Percentiles rank a stretch among this genome's conserved stretches.
These are phyloP conservation scores for Vanderwaltozyma polyspora DNA, from an alignment of 805 yeast species.

Conservation along the genomic window DNA sequence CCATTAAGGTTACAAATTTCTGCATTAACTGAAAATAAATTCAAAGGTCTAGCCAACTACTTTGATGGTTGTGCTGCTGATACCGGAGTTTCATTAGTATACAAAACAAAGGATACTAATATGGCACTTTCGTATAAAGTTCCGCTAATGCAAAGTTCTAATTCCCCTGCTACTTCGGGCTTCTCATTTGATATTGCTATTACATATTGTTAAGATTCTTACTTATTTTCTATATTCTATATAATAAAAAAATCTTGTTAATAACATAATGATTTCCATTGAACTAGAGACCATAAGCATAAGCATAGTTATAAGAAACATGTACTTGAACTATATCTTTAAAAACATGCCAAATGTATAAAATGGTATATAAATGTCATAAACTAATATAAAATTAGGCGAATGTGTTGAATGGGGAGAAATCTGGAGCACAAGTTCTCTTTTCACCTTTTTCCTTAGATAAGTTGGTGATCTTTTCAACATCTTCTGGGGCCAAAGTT, in stretches of 20 bases:
- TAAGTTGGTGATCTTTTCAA: constrained; percentile 20
- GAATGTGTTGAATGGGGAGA: constrained; percentile 21
- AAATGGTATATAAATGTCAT: too few species aligned
- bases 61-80: constrained; percentile 29
- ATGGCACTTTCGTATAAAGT: constrained; percentile 45
- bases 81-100: constrained; percentile 42
- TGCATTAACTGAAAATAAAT: constrained; percentile 43
- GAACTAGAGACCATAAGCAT: too few species aligned
- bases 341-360: too few species aligned
- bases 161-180: background rate
- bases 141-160: constrained; percentile 30
- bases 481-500: constrained; percentile 28
- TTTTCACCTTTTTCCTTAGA: constrained; percentile 22
- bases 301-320: too few species aligned
- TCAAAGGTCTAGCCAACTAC: constrained; percentile 10
- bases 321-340: too few species aligned
- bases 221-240: too few species aligned
- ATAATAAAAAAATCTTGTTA: too few species aligned
- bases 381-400: too few species aligned
- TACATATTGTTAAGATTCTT: constrained; percentile 2
- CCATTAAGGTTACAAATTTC: constrained; percentile 57
- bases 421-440: constrained; percentile 22
- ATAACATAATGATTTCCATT: too few species aligned
- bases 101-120: constrained; percentile 41
- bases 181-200: constrained; percentile 1